Percentiles rank a stretch among this genome's conserved stretches.
Evolutionary conservation across 306 rosid genomes (phyloP).

Genomic region (Dryas drummondii): DNA sequence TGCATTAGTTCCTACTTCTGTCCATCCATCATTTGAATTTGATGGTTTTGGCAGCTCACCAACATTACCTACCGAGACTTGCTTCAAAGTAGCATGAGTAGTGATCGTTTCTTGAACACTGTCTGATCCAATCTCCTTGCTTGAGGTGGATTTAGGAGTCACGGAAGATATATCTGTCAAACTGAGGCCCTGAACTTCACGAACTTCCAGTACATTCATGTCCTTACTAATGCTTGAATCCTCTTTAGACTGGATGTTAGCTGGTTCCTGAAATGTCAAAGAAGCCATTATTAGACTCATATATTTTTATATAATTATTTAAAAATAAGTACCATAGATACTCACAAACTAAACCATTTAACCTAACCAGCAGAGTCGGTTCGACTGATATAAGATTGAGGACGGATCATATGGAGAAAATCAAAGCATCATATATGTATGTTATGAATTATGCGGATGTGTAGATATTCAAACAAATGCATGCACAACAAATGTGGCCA

Average conservation of each 20-base stretch:
- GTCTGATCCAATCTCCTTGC: not conserved
- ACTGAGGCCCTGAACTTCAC: not conserved
- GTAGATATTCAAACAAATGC: not conserved
- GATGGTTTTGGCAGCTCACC: not conserved
- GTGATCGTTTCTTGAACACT: not conserved
- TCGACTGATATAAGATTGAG: not conserved
- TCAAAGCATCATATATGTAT: not conserved
- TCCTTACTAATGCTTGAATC: constrained; percentile 1
- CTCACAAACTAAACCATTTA: not conserved
- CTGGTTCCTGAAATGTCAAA: constrained; percentile 1
- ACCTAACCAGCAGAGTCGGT: not conserved
- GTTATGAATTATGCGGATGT: not conserved
- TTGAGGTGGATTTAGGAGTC: not conserved
- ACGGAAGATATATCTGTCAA: not conserved
- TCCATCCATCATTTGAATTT: not conserved
- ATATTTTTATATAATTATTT: not conserved
- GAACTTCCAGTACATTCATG: not conserved
- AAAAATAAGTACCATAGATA: not conserved
- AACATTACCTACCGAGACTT: not conserved
- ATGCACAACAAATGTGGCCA: not conserved
- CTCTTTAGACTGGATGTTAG: not conserved
- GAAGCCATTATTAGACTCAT: not conserved
- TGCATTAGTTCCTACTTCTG: constrained; percentile 26
- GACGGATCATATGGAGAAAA: not conserved
- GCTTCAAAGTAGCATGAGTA: not conserved